These are phyloP conservation scores for Heliamphora ciliata DNA, from an alignment of 179 eudicot genomes.

Conservation along the genomic window DNA sequence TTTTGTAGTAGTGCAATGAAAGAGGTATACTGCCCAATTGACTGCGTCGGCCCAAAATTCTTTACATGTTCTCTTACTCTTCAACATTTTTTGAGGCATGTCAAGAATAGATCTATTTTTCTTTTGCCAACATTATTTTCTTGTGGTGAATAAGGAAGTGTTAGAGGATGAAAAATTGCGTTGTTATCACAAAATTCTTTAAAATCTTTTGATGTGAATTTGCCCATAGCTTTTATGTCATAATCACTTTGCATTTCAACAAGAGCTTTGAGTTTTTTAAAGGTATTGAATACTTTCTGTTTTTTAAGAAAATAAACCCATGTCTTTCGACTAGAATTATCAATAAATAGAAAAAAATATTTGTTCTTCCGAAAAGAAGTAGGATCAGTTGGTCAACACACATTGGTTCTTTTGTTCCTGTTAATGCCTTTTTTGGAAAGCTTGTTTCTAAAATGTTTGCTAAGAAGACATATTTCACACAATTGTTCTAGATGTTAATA, in stretches of 20 bases:
- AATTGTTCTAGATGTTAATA: constrained; percentile 2
- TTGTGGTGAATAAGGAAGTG: neutral
- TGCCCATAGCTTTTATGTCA: neutral
- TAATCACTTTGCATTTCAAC: constrained; percentile 10
- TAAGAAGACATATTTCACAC: constrained; percentile 12
- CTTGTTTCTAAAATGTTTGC: neutral
- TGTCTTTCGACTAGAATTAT: neutral
- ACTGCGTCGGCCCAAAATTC: constrained; percentile 1
- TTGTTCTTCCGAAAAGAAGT: neutral
- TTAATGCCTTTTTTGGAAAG: neutral
- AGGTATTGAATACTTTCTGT: neutral
- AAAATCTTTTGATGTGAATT: constrained; percentile 1
- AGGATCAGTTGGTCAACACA: neutral
- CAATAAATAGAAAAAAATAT: neutral
- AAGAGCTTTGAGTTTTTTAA: neutral
- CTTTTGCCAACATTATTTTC: neutral
- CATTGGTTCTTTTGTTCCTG: neutral
- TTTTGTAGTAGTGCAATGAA: neutral
- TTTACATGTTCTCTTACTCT: neutral
- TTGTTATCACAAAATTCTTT: neutral
- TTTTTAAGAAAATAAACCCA: neutral
- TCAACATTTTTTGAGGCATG: neutral
- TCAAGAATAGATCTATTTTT: neutral
- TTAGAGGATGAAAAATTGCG: neutral
- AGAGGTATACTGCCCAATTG: neutral